A percentile compares a stretch with the other conserved stretches of the same genome.
phyloP scores from a whole-genome alignment of 2,329 filamentous ascomycete species.

The Verticillium nonalfalfae region DNA sequence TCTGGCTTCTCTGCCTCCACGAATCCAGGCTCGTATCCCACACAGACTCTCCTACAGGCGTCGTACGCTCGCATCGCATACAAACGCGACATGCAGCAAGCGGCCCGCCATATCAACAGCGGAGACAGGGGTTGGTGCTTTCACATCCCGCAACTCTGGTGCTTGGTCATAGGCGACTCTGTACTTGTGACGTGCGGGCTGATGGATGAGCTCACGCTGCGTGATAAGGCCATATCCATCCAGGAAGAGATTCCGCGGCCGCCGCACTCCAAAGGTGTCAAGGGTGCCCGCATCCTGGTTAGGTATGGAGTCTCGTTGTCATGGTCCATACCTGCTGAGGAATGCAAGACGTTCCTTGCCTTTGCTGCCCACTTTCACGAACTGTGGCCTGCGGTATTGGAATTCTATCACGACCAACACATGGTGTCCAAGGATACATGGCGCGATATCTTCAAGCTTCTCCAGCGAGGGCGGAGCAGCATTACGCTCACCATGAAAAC shows the following conservation, averaged over 20 bases:
- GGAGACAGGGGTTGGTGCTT: conserved; percentile 31
- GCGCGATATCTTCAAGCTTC: neutral
- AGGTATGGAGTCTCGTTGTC: conserved; percentile 24
- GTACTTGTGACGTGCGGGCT: conserved; percentile 35
- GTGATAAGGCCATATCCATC: conserved; percentile 20
- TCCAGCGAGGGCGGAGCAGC: conserved; percentile 12
- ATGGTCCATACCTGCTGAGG: conserved; percentile 29
- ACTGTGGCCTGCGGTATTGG: conserved; percentile 32
- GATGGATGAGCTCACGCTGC: conserved; percentile 24
- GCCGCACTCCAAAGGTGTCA: conserved; percentile 4
- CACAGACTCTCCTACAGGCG: conserved; percentile 35
- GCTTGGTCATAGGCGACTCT: conserved; percentile 33
- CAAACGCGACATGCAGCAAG: conserved; percentile 39
- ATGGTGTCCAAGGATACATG: conserved; percentile 21
- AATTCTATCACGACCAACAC: conserved; percentile 25
- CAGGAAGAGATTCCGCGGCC: conserved; percentile 12
- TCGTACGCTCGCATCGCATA: conserved; percentile 30
- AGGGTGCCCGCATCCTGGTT: conserved; percentile 21
- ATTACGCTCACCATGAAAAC: conserved; percentile 13
- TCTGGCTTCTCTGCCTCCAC: conserved; percentile 26
- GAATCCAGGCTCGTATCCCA: conserved; percentile 28
- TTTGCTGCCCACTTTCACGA: conserved; percentile 34
- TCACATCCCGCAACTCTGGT: conserved; percentile 42
- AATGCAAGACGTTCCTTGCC: conserved; percentile 36
- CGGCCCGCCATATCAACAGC: conserved; percentile 30